A percentile compares a stretch with the other conserved stretches of the same genome.
Conservation (phyloP, 2,329 filamentous ascomycete species). For the Ceratocystis variospora region DNA sequence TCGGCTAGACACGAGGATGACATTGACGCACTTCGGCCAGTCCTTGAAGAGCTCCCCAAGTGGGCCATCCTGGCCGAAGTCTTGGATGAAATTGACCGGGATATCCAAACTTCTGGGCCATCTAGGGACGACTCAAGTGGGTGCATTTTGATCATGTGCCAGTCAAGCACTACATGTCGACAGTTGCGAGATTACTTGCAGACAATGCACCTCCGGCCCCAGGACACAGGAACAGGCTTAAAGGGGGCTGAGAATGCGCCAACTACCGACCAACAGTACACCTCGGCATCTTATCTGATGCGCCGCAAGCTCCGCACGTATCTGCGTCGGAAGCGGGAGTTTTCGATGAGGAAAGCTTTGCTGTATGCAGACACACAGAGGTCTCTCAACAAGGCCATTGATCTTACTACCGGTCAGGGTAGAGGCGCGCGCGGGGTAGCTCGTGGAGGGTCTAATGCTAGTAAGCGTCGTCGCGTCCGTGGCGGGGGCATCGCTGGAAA, state of each 20-base stretch:
- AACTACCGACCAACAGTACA: constrained; percentile 35
- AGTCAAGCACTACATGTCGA: constrained; percentile 68
- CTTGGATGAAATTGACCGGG: constrained; percentile 81
- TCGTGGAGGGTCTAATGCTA: constrained; percentile 32
- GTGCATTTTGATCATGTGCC: constrained; percentile 93
- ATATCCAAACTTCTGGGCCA: constrained; percentile 69
- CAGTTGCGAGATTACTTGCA: constrained; percentile 86
- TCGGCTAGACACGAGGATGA: constrained; percentile 23
- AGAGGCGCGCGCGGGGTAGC: constrained; percentile 37
- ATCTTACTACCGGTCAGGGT: constrained; percentile 29
- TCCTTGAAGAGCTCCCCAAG: constrained; percentile 89
- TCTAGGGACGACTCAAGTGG: constrained; percentile 73
- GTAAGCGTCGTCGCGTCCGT: constrained; percentile 73
- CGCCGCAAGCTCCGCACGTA: constrained; percentile 74
- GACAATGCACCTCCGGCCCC: constrained; percentile 66
- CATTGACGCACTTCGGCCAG: constrained; percentile 55
- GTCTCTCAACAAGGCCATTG: constrained; percentile 52
- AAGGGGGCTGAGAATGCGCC: constrained; percentile 19
- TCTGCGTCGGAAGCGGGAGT: constrained; percentile 78
- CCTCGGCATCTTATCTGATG: constrained; percentile 79
- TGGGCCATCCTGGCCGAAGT: constrained; percentile 84
- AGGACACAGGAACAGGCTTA: constrained; percentile 31
- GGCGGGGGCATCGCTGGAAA: constrained; percentile 53
- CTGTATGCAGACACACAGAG: constrained; percentile 71
- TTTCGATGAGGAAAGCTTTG: constrained; percentile 67